Evolutionary conservation across 305 asterid genomes (phyloP).

Genomic region (Vinca major): DNA sequence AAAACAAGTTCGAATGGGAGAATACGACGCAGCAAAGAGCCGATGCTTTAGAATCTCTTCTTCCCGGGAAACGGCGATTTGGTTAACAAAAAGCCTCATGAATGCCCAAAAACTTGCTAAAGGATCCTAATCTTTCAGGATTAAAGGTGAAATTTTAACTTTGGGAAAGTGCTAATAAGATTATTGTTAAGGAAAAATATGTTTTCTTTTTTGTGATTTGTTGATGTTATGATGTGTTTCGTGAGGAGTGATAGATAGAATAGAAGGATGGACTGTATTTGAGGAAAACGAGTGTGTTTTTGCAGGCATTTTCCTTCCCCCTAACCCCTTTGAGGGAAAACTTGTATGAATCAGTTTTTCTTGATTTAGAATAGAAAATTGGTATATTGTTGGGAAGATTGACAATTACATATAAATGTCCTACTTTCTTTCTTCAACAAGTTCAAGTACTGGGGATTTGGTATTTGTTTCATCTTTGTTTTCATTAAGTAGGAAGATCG

Average conservation of each 20-base stretch:
- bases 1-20: slow-evolving; percentile 31
- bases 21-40: slow-evolving; percentile 61
- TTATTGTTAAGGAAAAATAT: slow-evolving; percentile 5
- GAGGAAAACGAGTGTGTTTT: background rate
- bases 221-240: slow-evolving; percentile 8
- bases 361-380: too few species aligned
- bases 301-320: too few species aligned
- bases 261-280: background rate
- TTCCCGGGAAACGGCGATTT: slow-evolving; percentile 89
- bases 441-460: too few species aligned
- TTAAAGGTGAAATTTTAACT: slow-evolving; percentile 7
- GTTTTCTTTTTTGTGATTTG: background rate
- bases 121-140: slow-evolving; percentile 28
- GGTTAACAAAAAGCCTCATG: slow-evolving; percentile 78
- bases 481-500: too few species aligned
- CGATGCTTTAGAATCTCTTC: slow-evolving; percentile 87
- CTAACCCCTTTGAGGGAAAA: too few species aligned
- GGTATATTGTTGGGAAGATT: too few species aligned
- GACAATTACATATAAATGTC: too few species aligned
- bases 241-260: background rate
- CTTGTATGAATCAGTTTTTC: too few species aligned
- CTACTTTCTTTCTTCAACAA: too few species aligned
- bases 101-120: slow-evolving; percentile 57
- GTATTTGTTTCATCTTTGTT: too few species aligned
- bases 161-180: background rate